Conservation (phyloP, 352 stramenopile species). For the Globisporangium cylindrosporum region DNA sequence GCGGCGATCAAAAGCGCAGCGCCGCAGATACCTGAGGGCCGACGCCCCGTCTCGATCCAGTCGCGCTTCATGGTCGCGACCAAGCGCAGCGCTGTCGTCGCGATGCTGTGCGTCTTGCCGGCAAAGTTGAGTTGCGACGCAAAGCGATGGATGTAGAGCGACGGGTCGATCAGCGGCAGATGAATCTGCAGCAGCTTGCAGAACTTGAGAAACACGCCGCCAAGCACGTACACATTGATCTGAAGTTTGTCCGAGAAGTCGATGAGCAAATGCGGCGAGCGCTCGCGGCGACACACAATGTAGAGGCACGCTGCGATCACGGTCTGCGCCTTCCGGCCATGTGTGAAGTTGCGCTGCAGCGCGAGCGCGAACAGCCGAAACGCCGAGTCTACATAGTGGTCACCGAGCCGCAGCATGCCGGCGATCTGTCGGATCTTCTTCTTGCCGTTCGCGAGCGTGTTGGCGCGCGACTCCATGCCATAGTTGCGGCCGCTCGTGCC, state of each 20-base stretch:
- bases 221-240: conserved; percentile 90
- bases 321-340: conserved; percentile 93
- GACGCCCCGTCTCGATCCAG: conserved; percentile 97
- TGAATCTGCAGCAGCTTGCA: conserved; percentile 94
- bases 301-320: conserved; percentile 98
- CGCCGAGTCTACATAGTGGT: conserved; percentile 96
- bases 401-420: conserved; percentile 89
- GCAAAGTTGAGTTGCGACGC: conserved; percentile 97
- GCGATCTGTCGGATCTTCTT: conserved; percentile 94
- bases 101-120: conserved; percentile 91
- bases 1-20: conserved; percentile 96
- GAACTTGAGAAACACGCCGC: conserved; percentile 89
- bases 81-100: conserved; percentile 94
- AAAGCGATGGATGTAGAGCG: conserved; percentile 98
- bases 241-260: conserved; percentile 99
- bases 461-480: conserved; percentile 92
- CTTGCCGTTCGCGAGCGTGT: conserved; percentile 94
- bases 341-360: conserved; percentile 96
- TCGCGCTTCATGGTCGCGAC: conserved; percentile 98
- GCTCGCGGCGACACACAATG: conserved; percentile 97
- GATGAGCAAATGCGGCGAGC: conserved; percentile 98
- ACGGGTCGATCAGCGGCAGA: conserved; percentile 97
- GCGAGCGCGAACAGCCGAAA: conserved; percentile 96
- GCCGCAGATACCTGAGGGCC: conserved; percentile 96
- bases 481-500: conserved; percentile 90